Evolutionary conservation across 208 protist genomes (phyloP).

Genomic region (Crithidia brevicula): DNA sequence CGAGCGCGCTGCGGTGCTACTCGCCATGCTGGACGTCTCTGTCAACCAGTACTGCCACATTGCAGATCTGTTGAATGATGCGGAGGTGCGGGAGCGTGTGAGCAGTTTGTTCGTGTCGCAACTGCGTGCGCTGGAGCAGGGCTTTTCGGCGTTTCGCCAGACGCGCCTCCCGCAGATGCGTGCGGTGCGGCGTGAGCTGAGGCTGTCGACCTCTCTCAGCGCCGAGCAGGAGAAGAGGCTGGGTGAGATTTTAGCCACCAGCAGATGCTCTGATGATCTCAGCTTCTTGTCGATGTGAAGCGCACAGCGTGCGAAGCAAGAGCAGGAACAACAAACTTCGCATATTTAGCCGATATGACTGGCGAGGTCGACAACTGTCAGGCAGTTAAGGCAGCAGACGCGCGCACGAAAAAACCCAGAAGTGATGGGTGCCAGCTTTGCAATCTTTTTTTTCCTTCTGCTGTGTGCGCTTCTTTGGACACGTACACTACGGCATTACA

Average conservation of each 20-base stretch:
- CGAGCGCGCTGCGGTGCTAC: slow-evolving; percentile 22
- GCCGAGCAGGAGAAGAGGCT: slow-evolving; percentile 7
- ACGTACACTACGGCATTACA: no score
- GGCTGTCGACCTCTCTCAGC: slow-evolving; percentile 9
- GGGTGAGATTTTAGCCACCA: neutral
- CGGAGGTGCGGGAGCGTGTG: slow-evolving; percentile 14
- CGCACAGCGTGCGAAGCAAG: neutral
- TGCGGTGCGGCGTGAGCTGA: slow-evolving; percentile 12
- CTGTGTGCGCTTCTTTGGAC: no score
- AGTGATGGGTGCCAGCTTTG: no score
- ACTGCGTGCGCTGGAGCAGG: slow-evolving; percentile 12
- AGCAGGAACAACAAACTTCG: no score
- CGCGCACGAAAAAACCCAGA: no score
- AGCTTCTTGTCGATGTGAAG: slow-evolving; percentile 17
- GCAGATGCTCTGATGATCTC: slow-evolving; percentile 26
- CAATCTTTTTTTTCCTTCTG: no score
- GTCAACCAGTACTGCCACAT: slow-evolving; percentile 43
- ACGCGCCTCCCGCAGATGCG: slow-evolving; percentile 10
- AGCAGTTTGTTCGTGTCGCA: neutral
- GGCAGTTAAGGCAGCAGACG: no score
- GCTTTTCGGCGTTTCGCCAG: slow-evolving; percentile 15
- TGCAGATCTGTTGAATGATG: slow-evolving; percentile 16
- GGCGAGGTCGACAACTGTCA: no score
- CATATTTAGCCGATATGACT: no score
- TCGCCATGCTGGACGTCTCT: slow-evolving; percentile 26